Evolutionary conservation across 2,329 filamentous ascomycete genomes (phyloP).

Genomic region (Malbranchea cinnamomea): DNA sequence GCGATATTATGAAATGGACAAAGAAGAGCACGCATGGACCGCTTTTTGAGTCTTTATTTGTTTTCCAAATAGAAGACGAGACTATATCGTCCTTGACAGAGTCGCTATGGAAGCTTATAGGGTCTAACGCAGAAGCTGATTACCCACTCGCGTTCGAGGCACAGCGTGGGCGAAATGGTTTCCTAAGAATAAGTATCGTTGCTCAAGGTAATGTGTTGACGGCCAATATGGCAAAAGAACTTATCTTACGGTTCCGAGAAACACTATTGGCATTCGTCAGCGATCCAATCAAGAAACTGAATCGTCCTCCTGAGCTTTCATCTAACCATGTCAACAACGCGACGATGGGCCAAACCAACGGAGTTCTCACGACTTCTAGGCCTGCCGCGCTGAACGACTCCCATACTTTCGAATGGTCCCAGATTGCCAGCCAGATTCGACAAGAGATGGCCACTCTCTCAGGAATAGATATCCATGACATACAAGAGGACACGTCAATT

Average conservation of each 20-base stretch:
- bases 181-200: slow-evolving; percentile 44
- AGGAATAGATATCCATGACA: slow-evolving; percentile 32
- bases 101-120: slow-evolving; percentile 40
- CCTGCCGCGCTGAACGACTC: neutral
- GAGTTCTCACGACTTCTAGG: neutral
- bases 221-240: slow-evolving; percentile 17
- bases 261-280: slow-evolving; percentile 22
- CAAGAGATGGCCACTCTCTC: slow-evolving; percentile 50
- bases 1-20: slow-evolving; percentile 69
- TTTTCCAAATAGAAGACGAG: slow-evolving; percentile 49
- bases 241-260: slow-evolving; percentile 31
- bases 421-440: slow-evolving; percentile 38
- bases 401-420: slow-evolving; percentile 42
- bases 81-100: slow-evolving; percentile 13
- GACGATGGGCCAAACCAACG: neutral
- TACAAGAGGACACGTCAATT: slow-evolving; percentile 49
- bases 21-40: slow-evolving; percentile 37
- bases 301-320: neutral
- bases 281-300: slow-evolving; percentile 14
- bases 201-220: slow-evolving; percentile 35
- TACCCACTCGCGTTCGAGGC: slow-evolving; percentile 69
- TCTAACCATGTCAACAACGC: neutral
- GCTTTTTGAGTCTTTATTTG: slow-evolving; percentile 69
- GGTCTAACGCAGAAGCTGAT: slow-evolving; percentile 40
- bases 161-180: slow-evolving; percentile 35